Evolutionary conservation across 352 stramenopile species (phyloP).

Genomic region (Globisporangium nagaii): DNA sequence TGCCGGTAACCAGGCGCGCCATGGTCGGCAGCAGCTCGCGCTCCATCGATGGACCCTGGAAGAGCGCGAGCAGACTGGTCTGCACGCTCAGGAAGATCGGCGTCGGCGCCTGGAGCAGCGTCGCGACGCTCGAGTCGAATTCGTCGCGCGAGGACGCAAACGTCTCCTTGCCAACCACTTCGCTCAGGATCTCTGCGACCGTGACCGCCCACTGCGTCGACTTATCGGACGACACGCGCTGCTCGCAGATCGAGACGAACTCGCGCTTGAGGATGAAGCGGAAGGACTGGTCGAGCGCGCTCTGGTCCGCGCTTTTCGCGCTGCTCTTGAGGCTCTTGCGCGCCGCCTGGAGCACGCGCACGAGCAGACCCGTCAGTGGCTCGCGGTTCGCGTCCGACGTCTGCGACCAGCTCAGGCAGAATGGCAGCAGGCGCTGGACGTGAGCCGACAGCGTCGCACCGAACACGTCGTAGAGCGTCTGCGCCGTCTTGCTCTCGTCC

Average conservation of each 20-base stretch:
- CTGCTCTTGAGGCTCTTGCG: constrained; percentile 28
- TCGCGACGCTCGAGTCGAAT: constrained; percentile 60
- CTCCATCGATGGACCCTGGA: constrained; percentile 36
- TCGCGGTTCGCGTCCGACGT: constrained; percentile 35
- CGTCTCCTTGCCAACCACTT: constrained; percentile 31
- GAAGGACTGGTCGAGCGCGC: constrained; percentile 41
- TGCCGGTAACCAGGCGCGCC: constrained; percentile 29
- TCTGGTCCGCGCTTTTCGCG: constrained; percentile 34
- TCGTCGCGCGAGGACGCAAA: constrained; percentile 37
- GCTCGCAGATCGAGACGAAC: constrained; percentile 42
- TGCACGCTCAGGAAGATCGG: constrained; percentile 65
- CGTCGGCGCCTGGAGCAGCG: constrained; percentile 55
- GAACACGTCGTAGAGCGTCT: constrained; percentile 32
- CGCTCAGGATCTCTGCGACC: constrained; percentile 46
- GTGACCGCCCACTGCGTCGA: constrained; percentile 18
- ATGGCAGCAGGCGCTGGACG: constrained; percentile 38
- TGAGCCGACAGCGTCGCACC: constrained; percentile 33
- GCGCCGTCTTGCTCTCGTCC: constrained; percentile 10
- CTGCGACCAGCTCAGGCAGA: constrained; percentile 58
- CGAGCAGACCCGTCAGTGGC: constrained; percentile 48
- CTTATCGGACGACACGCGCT: constrained; percentile 7
- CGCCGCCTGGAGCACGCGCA: constrained; percentile 48
- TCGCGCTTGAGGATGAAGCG: constrained; percentile 63
- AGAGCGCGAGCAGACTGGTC: constrained; percentile 40
- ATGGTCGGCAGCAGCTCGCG: constrained; percentile 58